Evolutionary conservation across 148 eudicot genomes (phyloP).

Genomic region (Suaeda aralocaspica): DNA sequence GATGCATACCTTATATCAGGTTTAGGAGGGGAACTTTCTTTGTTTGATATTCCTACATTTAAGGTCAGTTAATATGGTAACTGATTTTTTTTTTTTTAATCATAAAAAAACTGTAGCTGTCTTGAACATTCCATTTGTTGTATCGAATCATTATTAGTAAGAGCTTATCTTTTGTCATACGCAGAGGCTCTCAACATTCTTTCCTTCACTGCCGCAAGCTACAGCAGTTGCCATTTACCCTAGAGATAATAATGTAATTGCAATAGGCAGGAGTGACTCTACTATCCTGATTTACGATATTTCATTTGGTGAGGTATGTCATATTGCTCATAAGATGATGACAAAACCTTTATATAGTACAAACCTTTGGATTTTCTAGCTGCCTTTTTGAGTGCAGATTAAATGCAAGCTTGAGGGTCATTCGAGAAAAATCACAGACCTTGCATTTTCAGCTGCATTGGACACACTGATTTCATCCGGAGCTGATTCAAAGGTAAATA

Average conservation of each 20-base stretch:
- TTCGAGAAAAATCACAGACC: slow-evolving; percentile 45
- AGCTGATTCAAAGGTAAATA: slow-evolving; percentile 51
- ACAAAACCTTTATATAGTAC: not conserved
- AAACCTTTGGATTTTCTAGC: not conserved
- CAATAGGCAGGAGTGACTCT: slow-evolving; percentile 26
- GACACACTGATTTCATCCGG: slow-evolving; percentile 50
- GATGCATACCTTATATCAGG: slow-evolving; percentile 70
- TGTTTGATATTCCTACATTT: slow-evolving; percentile 67
- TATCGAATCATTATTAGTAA: not conserved
- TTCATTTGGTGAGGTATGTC: slow-evolving; percentile 5
- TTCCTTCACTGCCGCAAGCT: slow-evolving; percentile 17
- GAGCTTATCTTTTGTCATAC: not conserved
- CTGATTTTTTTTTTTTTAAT: too few species aligned
- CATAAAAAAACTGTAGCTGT: not conserved
- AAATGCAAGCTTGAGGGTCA: slow-evolving; percentile 50
- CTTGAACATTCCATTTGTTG: not conserved
- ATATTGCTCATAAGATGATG: not conserved
- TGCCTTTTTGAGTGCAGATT: slow-evolving; percentile 29
- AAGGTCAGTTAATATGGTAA: slow-evolving; percentile 29
- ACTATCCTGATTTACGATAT: slow-evolving; percentile 16
- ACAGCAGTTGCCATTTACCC: slow-evolving; percentile 22
- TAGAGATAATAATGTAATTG: slow-evolving; percentile 22
- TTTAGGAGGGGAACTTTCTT: slow-evolving; percentile 55
- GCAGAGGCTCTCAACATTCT: slow-evolving; percentile 24
- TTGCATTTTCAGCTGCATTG: slow-evolving; percentile 46